Evolutionary conservation across 1,284 basidiomycete species (phyloP).

Genomic region (Marasmius oreades): DNA sequence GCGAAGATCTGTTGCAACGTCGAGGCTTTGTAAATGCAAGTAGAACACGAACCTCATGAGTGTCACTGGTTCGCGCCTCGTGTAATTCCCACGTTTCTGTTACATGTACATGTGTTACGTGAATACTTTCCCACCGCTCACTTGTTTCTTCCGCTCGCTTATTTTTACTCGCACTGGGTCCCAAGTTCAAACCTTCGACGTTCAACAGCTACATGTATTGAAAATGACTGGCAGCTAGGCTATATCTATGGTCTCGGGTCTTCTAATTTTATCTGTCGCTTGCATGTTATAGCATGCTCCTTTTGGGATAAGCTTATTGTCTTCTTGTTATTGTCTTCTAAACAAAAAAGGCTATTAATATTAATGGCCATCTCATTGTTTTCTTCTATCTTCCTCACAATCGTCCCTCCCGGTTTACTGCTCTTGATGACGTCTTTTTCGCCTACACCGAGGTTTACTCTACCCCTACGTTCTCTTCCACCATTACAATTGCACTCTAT

Average conservation of each 20-base stretch:
- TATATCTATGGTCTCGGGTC: no score
- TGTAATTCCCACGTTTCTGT: not conserved
- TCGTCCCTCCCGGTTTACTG: not conserved
- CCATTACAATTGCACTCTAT: not conserved
- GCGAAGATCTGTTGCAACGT: not conserved
- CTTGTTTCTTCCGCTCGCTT: no score
- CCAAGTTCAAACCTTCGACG: no score
- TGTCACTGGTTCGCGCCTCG: not conserved
- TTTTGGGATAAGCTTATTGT: not conserved
- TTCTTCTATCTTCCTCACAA: not conserved
- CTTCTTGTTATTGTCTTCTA: not conserved
- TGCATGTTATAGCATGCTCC: not conserved
- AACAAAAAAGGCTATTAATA: no score
- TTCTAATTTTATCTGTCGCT: no score
- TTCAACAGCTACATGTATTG: no score
- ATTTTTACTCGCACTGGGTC: no score
- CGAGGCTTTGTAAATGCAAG: not conserved
- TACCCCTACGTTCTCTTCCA: not conserved
- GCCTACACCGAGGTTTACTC: not conserved
- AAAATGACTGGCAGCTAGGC: no score
- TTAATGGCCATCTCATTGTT: no score
- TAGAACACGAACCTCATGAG: not conserved
- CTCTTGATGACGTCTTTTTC: not conserved
- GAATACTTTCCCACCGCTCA: no score
- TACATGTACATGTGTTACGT: no score